Conservation (phyloP, 2,329 filamentous ascomycete genomes). For the Leptosphaerulina australis region DNA sequence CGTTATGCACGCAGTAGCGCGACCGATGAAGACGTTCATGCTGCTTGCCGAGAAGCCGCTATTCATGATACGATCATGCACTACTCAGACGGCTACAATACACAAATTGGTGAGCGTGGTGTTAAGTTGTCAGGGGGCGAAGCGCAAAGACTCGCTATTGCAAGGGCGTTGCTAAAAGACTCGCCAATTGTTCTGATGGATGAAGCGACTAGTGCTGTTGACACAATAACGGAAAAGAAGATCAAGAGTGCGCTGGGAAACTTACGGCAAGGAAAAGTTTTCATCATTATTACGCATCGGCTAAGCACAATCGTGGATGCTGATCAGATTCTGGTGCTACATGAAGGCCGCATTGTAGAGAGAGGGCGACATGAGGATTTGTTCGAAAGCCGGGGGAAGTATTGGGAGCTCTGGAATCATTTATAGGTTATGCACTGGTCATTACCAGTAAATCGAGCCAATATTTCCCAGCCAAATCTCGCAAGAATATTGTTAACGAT, state of each 20-base stretch:
- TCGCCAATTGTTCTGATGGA: constrained; percentile 19
- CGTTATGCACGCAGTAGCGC: constrained; percentile 9
- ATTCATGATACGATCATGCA: constrained; percentile 78
- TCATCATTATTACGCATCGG: constrained; percentile 52
- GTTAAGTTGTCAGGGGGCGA: constrained; percentile 67
- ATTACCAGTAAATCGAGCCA: too few relatives aligned
- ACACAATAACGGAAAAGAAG: constrained; percentile 3
- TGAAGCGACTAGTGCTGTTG: constrained; percentile 11
- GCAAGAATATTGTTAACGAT: too few relatives aligned
- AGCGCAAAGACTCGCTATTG: constrained; percentile 76
- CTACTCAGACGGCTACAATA: constrained; percentile 75
- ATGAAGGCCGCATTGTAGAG: constrained; percentile 48
- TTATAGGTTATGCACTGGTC: neutral
- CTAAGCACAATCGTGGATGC: constrained; percentile 48
- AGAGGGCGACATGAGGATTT: constrained; percentile 34
- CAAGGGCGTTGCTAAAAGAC: constrained; percentile 34
- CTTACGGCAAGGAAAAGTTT: constrained; percentile 35
- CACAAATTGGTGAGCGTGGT: constrained; percentile 82
- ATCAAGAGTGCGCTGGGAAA: constrained; percentile 39
- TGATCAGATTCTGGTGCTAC: constrained; percentile 50
- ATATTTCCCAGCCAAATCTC: too few relatives aligned
- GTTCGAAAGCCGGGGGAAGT: constrained; percentile 1
- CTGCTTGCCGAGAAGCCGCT: constrained; percentile 9
- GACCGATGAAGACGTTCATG: constrained; percentile 1
- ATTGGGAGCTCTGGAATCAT: constrained; percentile 6